A percentile compares a stretch with the other conserved stretches of the same genome.
Conservation (phyloP, 805 yeast species). For the Cyberlindnera petersonii region DNA sequence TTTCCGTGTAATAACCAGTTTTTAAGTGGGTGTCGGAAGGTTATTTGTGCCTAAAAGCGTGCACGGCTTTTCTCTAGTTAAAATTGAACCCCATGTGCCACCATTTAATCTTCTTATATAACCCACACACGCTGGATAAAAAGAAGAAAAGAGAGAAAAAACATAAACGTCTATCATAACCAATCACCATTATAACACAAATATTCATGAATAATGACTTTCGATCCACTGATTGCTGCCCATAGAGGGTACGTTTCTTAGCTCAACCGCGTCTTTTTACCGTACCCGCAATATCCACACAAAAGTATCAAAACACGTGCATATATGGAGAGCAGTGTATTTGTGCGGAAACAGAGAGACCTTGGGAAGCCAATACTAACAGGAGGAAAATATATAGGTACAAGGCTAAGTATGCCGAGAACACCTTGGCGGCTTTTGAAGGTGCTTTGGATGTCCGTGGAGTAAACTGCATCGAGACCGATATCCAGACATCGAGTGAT, state of each 20-base stretch:
- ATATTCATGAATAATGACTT: neutral
- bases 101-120: too few species aligned
- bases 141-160: neutral
- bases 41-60: too few species aligned
- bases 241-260: slow-evolving; percentile 20
- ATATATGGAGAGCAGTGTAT: too few species aligned
- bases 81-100: too few species aligned
- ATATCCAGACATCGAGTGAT: slow-evolving; percentile 50
- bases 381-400: slow-evolving; percentile 24
- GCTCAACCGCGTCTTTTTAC: too few species aligned
- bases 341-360: too few species aligned
- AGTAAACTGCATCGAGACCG: slow-evolving; percentile 46
- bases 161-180: neutral
- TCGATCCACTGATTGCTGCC: slow-evolving; percentile 11
- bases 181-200: neutral
- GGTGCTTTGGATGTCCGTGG: slow-evolving; percentile 43
- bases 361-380: slow-evolving; percentile 1
- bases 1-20: too few species aligned
- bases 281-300: neutral
- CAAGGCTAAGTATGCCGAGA: slow-evolving; percentile 41
- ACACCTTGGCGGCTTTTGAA: slow-evolving; percentile 42
- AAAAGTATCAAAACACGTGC: neutral
- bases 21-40: too few species aligned
- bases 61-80: too few species aligned
- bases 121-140: too few species aligned